phyloP scores from a whole-genome alignment of 768 basidiomycete species.

The Leucosporidium creatinivorum region DNA sequence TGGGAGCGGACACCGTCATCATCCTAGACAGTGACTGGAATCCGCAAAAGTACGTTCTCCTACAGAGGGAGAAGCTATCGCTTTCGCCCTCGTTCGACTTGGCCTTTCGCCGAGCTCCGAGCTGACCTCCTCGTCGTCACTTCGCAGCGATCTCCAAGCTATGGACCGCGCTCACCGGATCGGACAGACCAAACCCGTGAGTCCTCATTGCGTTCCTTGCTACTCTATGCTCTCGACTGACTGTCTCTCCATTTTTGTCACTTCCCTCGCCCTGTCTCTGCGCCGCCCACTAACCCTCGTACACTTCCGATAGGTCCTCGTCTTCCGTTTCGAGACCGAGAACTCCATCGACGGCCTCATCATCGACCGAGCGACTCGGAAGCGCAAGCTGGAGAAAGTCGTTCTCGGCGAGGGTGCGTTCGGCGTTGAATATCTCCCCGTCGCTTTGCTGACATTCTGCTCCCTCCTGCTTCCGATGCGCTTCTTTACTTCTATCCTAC shows the following conservation, averaged over 20 bases:
- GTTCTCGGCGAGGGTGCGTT: slow-evolving; percentile 78
- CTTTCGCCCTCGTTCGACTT: neutral
- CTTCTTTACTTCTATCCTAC: too few species aligned
- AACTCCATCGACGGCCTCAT: slow-evolving; percentile 90
- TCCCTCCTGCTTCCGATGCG: neutral
- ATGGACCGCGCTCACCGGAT: slow-evolving; percentile 87
- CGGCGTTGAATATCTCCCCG: neutral
- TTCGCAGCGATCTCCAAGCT: slow-evolving; percentile 78
- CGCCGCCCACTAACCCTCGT: too few species aligned
- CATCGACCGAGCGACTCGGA: slow-evolving; percentile 53
- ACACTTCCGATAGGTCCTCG: slow-evolving; percentile 44
- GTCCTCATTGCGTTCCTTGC: neutral
- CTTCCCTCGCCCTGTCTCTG: too few species aligned
- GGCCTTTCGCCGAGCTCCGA: slow-evolving; percentile 19
- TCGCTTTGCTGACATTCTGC: neutral
- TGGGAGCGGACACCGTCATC: slow-evolving; percentile 81
- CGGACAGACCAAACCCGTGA: slow-evolving; percentile 80
- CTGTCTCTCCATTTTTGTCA: too few species aligned
- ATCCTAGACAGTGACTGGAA: slow-evolving; percentile 89
- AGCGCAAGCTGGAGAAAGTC: slow-evolving; percentile 79
- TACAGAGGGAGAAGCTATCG: neutral
- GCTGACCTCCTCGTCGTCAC: neutral
- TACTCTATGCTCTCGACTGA: too few species aligned
- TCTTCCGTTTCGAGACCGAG: slow-evolving; percentile 76
- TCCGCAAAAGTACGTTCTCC: slow-evolving; percentile 35